phyloP scores from a whole-genome alignment of 2,329 filamentous ascomycete genomes.

The Phialemoniopsis sp. region DNA sequence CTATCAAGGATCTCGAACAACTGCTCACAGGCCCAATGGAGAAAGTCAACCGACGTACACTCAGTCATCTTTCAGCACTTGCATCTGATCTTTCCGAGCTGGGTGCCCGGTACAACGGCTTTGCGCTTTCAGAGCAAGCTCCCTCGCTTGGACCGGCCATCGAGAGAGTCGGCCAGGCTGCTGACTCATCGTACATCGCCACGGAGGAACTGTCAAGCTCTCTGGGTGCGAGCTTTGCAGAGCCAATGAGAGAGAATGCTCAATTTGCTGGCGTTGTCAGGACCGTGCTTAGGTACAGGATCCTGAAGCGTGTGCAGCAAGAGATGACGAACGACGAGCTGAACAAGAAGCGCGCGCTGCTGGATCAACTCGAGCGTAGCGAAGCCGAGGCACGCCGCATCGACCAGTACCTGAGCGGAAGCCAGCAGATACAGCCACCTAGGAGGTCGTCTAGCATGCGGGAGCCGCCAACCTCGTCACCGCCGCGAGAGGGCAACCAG shows the following conservation, averaged over 20 bases:
- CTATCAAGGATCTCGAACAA: slow-evolving; percentile 85
- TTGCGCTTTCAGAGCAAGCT: slow-evolving; percentile 89
- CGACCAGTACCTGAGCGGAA: slow-evolving; percentile 82
- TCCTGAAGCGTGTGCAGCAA: slow-evolving; percentile 92
- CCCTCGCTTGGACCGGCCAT: slow-evolving; percentile 87
- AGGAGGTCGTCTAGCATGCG: slow-evolving; percentile 62
- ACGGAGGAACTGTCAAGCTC: slow-evolving; percentile 86
- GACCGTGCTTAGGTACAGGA: slow-evolving; percentile 80
- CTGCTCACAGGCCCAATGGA: slow-evolving; percentile 92
- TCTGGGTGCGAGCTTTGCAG: slow-evolving; percentile 90
- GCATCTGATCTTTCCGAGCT: slow-evolving; percentile 88
- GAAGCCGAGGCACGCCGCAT: slow-evolving; percentile 91
- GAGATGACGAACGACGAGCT: slow-evolving; percentile 96
- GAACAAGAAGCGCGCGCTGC: slow-evolving; percentile 74
- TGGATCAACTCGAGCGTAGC: slow-evolving; percentile 89
- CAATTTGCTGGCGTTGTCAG: slow-evolving; percentile 96
- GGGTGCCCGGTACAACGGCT: slow-evolving; percentile 94
- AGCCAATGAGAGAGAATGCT: slow-evolving; percentile 95
- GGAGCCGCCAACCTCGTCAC: slow-evolving; percentile 33
- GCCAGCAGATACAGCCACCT: slow-evolving; percentile 59
- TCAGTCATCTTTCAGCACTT: slow-evolving; percentile 79
- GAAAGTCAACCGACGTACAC: slow-evolving; percentile 86
- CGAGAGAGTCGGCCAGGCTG: slow-evolving; percentile 89
- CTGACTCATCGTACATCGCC: slow-evolving; percentile 92
- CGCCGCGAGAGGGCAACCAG: slow-evolving; percentile 44